Evolutionary conservation across 768 basidiomycete species (phyloP).

Genomic region (Suillus occidentalis): DNA sequence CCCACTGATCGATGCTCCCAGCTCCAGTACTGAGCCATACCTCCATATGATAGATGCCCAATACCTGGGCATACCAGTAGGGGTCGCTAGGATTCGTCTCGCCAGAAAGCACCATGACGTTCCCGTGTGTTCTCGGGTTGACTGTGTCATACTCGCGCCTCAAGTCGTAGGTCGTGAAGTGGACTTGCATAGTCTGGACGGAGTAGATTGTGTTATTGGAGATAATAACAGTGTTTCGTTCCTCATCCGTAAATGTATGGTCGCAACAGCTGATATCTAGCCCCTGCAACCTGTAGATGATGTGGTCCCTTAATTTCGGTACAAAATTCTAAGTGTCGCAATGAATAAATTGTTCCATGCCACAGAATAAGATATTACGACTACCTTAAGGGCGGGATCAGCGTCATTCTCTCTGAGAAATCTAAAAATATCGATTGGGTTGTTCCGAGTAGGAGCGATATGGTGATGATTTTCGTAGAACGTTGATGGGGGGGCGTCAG

Average conservation of each 20-base stretch:
- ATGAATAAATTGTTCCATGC: too few species aligned
- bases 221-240: constrained; percentile 1
- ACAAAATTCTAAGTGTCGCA: too few species aligned
- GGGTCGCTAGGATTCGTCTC: neutral
- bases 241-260: too few species aligned
- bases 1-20: too few species aligned
- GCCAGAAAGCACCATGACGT: constrained; percentile 11
- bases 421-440: neutral
- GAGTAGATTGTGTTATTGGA: constrained; percentile 20
- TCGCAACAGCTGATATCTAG: too few species aligned
- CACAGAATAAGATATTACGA: too few species aligned
- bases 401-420: constrained; percentile 8
- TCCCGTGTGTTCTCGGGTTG: neutral
- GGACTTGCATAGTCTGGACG: constrained; percentile 23
- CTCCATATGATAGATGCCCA: constrained; percentile 22
- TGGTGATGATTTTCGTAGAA: constrained; percentile 13
- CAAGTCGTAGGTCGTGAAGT: constrained; percentile 31
- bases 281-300: too few species aligned
- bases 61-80: constrained; percentile 2
- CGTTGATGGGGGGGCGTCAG: neutral
- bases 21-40: neutral
- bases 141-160: constrained; percentile 11
- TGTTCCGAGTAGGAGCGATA: constrained; percentile 13
- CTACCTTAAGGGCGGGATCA: constrained; percentile 28
- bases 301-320: too few species aligned